Evolutionary conservation across 116 monocot genomes (phyloP).

Genomic region (Trichopus zeylanicus): DNA sequence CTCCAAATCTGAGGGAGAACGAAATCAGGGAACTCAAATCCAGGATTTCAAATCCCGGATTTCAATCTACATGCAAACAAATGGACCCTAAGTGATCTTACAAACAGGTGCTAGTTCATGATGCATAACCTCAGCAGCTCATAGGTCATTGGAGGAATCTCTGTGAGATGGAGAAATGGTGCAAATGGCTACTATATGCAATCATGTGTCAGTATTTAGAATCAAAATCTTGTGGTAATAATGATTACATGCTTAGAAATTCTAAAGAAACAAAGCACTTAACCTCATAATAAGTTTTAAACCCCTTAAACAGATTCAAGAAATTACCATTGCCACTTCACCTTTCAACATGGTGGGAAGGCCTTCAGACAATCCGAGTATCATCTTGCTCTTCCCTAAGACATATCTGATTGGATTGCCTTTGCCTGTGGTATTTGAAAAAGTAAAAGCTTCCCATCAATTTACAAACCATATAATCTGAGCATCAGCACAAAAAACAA

Average conservation of each 20-base stretch:
- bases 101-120: too few relatives aligned
- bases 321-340: slow-evolving; percentile 84
- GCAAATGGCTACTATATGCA: too few relatives aligned
- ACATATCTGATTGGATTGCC: slow-evolving; percentile 68
- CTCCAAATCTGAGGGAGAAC: too few relatives aligned
- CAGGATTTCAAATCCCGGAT: too few relatives aligned
- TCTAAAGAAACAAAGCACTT: neutral
- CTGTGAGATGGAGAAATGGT: too few relatives aligned
- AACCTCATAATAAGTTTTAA: neutral
- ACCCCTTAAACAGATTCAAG: slow-evolving; percentile 3
- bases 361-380: slow-evolving; percentile 83
- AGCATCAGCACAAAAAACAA: neutral
- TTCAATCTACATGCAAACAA: too few relatives aligned
- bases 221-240: neutral
- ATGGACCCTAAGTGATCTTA: too few relatives aligned
- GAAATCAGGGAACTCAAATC: too few relatives aligned
- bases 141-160: too few relatives aligned
- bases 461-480: neutral
- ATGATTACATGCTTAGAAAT: neutral
- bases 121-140: too few relatives aligned
- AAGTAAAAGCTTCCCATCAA: neutral
- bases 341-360: slow-evolving; percentile 82
- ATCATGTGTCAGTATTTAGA: too few relatives aligned
- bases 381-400: slow-evolving; percentile 85
- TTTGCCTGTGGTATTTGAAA: slow-evolving; percentile 47